phyloP scores from a whole-genome alignment of 2,329 filamentous ascomycete genomes.

The Colletotrichum chlorophyti region DNA sequence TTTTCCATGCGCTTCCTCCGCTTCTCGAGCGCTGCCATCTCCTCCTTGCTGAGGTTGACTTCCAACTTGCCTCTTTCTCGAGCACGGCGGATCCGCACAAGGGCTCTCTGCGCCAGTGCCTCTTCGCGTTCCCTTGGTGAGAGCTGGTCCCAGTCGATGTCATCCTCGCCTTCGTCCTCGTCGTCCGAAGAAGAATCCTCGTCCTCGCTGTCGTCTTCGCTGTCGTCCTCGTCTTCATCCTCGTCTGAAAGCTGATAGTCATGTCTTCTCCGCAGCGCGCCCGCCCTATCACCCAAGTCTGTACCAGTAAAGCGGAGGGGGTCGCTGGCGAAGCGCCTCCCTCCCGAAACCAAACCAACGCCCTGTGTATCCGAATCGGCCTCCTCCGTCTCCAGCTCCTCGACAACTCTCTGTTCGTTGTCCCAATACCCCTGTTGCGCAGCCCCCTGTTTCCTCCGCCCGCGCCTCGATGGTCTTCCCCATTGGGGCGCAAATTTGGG shows the following conservation, averaged over 20 bases:
- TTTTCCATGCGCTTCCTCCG: slow-evolving; percentile 65
- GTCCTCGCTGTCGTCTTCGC: slow-evolving; percentile 48
- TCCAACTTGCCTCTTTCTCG: slow-evolving; percentile 78
- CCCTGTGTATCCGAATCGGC: slow-evolving; percentile 62
- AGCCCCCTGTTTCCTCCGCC: slow-evolving; percentile 65
- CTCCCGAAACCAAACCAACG: slow-evolving; percentile 55
- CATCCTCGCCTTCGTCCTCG: slow-evolving; percentile 53
- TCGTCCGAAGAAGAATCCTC: slow-evolving; percentile 39
- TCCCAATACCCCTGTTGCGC: slow-evolving; percentile 47
- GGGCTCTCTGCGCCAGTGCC: slow-evolving; percentile 75
- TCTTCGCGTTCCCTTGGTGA: slow-evolving; percentile 74
- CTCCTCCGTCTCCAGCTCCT: slow-evolving; percentile 71
- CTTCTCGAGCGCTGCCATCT: slow-evolving; percentile 81
- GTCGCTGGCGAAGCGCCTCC: slow-evolving; percentile 64
- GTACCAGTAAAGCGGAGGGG: slow-evolving; percentile 66
- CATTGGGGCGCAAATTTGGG: slow-evolving; percentile 90
- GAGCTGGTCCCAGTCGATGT: slow-evolving; percentile 56
- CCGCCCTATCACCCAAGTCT: slow-evolving; percentile 56
- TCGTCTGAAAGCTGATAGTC: slow-evolving; percentile 43
- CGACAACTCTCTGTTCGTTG: slow-evolving; percentile 60
- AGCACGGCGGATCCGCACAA: slow-evolving; percentile 81
- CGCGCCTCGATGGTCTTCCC: slow-evolving; percentile 99
- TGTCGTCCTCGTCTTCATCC: slow-evolving; percentile 46
- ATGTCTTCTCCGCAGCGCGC: slow-evolving; percentile 46
- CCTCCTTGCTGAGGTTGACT: slow-evolving; percentile 80